phyloP scores from a whole-genome alignment of 2,329 filamentous ascomycete genomes.

The Aspergillus jensenii region DNA sequence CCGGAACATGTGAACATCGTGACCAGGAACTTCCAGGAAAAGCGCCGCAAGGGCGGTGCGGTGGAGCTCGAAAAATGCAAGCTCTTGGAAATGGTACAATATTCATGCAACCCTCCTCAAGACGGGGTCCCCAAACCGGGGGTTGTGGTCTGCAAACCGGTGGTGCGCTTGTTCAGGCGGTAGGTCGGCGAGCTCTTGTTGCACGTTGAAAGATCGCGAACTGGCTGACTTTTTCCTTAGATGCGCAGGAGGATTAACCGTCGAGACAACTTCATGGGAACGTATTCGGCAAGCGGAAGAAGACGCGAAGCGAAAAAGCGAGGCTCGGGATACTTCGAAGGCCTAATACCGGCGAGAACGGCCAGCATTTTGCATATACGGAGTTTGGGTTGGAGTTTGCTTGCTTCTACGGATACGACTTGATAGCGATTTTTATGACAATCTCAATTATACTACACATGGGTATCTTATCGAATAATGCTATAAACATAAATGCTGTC shows the following conservation, averaged over 20 bases:
- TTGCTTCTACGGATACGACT: constrained; percentile 10
- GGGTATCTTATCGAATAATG: constrained; percentile 35
- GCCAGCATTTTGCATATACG: constrained; percentile 9
- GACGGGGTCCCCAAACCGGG: constrained; percentile 42
- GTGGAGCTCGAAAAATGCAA: constrained; percentile 56
- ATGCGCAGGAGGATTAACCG: constrained; percentile 55
- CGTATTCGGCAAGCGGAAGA: constrained; percentile 35
- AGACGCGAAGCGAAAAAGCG: constrained; percentile 29
- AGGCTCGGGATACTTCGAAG: constrained; percentile 23
- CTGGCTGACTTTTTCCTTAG: constrained; percentile 19
- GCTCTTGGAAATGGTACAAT: constrained; percentile 62
- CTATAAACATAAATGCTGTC: constrained; percentile 15
- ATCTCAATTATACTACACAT: constrained; percentile 22
- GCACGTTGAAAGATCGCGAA: background rate
- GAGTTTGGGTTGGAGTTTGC: constrained; percentile 14
- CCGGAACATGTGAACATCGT: constrained; percentile 50
- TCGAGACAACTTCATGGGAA: constrained; percentile 65
- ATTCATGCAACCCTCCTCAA: constrained; percentile 57
- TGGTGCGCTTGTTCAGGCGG: constrained; percentile 60
- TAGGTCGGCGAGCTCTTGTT: constrained; percentile 35
- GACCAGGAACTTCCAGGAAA: constrained; percentile 46
- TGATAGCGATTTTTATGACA: constrained; percentile 9
- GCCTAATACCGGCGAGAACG: constrained; percentile 11
- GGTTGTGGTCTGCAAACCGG: constrained; percentile 54
- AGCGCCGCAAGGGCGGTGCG: constrained; percentile 51